Percentiles rank a stretch among this genome's conserved stretches.
phyloP scores from a whole-genome alignment of 1,139 yeast species.

The Suhomyces guaymorum region DNA sequence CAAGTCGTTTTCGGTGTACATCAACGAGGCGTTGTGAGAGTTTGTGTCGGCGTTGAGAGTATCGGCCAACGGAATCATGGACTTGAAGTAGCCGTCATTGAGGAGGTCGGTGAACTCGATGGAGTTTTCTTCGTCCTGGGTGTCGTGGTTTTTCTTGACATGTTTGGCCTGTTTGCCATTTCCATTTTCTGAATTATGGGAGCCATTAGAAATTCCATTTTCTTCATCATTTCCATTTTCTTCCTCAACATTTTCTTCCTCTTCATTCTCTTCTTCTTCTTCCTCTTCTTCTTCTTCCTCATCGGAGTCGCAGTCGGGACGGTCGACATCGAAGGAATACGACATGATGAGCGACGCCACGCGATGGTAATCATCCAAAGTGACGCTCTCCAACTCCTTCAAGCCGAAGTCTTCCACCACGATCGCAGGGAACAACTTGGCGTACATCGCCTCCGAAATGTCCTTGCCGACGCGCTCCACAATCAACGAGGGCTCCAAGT shows the following conservation, averaged over 20 bases:
- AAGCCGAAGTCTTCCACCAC: constrained; percentile 27
- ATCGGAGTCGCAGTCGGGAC: constrained; percentile 19
- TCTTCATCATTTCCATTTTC: neutral
- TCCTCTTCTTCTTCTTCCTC: constrained; percentile 22
- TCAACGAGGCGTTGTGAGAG: constrained; percentile 72
- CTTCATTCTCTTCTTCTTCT: constrained; percentile 18
- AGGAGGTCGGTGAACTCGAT: constrained; percentile 12
- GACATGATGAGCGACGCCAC: constrained; percentile 62
- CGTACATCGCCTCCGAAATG: constrained; percentile 63
- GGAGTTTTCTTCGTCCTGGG: constrained; percentile 5
- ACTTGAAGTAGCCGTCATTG: constrained; percentile 57
- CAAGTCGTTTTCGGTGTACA: constrained; percentile 46
- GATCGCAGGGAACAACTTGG: constrained; percentile 27
- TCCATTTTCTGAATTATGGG: neutral
- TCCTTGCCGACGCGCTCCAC: constrained; percentile 69
- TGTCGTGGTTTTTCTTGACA: constrained; percentile 9
- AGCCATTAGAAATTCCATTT: no score
- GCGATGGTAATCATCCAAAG: constrained; percentile 61
- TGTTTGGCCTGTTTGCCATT: neutral
- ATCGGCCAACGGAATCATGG: constrained; percentile 94
- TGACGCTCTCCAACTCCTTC: constrained; percentile 31
- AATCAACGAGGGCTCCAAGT: constrained; percentile 69
- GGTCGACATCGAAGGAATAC: constrained; percentile 45
- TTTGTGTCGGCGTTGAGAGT: constrained; percentile 83
- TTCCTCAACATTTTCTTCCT: constrained; percentile 7